Base-by-base conservation (phyloP, 495 filamentous ascomycete genomes). In the Lindgomyces ingoldianus region DNA sequence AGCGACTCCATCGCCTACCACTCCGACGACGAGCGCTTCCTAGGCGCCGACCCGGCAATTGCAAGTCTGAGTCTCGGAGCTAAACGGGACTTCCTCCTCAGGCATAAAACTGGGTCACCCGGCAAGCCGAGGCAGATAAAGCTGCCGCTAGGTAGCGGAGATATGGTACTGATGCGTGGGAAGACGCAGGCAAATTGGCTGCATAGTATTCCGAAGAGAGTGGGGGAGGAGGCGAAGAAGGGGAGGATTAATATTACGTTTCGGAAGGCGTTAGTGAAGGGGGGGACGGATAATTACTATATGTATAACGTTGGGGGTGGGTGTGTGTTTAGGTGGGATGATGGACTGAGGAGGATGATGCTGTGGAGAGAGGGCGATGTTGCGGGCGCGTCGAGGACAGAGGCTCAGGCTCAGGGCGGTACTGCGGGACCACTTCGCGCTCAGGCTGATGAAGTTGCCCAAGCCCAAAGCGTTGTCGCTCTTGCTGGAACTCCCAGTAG, bases 181-280 rank as follows among this genome's bases (percentile, higher is more conserved):
- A 71, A 70, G 50, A 91, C 89, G 22, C 89, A 93, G 70, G 68
- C 80, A 26, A 81, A 84, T 69, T 91, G 89, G 88, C 73, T 89
- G 46, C 88, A 91, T 72, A 85, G 83, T 55, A 83, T 91, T n/a
- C 89, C 88, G 0, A 91, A 91, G 77, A 76, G 87, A 24, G 82
- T 83, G 42, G 84, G 83, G 30, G 78, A 75, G 47, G 81, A 80
- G 57, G 75, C 77, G 11, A 79, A 81, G 29, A 77, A 73, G 22
- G 89, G 87, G 12, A 76, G 89, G 50, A 89, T 91, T 36, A 91
- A 91, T 68, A 89, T 91, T 65, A 91, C 89, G 2, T 89, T 91
- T 69, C 76, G 88, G 45, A 79, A 81, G 66, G 87, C 85, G 21
- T 74, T 88, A 65, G 76, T 85, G 21, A 84, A 79, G 52, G 86